Base-by-base conservation (phyloP, 192 early-diverging fungal genomes). In the Glomus cerebriforme region DNA sequence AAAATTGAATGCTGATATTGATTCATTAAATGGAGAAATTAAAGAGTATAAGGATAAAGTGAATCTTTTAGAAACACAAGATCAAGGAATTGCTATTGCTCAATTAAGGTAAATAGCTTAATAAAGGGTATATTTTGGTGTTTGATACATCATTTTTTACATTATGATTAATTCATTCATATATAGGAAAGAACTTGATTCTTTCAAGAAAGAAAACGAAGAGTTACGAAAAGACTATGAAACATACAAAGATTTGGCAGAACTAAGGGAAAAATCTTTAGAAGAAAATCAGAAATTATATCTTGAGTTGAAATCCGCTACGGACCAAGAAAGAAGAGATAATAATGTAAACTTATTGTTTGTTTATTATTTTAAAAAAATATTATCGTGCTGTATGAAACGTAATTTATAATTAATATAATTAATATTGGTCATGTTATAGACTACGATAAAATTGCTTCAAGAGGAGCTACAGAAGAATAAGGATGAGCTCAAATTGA, bases 231-330 rank as follows among this genome's bases (percentile, higher is more conserved):
- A 68, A 8, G 32, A 68, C 19, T n/a, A 12, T 68, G 19, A 68
- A 68, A 37, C 29, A 2, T 68, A 35, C 5, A 68, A 68, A n/a
- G 32, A 68, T 7, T 68, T 68, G 29, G 31, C 22, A 9, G 66
- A 68, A 9, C 22, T n/a, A 68, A 35, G 34, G 7, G 19, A 37
- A 68, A 37, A 31, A 3, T 13, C 31, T 22, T 32, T 68, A 35
- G 34, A 68, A 35, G 32, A 68, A 8, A 35, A 35, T n/a, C 12
- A 68, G 0, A 17, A 9, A 68, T 35, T 68, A 34, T 68, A 68
- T 22, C 22, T 35, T 37, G 66, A 68, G 39, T 68, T 68, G 22
- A 68, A 68, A 10, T n/a, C 66, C n/a, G 66, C 66, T 32, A 9
- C 66, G 6, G 66, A 68, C n/a, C 22, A 68, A 68, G 66, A 68